Percentiles rank a stretch among this genome's conserved stretches.
These are phyloP conservation scores for Gossypioides kirkii DNA, from an alignment of 345 rosid genomes.

Conservation along the genomic window DNA sequence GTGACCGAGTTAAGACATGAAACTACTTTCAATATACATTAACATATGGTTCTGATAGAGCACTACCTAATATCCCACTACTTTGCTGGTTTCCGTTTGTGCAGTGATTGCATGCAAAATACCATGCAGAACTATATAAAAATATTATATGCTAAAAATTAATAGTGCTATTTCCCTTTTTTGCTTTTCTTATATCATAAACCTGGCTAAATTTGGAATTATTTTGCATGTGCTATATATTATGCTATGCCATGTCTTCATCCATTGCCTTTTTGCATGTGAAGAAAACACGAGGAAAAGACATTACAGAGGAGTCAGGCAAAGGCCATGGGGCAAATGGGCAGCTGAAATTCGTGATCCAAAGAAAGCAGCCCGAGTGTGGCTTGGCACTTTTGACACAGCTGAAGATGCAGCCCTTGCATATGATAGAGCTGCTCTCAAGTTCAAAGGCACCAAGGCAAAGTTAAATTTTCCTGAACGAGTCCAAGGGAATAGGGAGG, in stretches of 20 bases:
- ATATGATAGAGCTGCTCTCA: conserved; percentile 82
- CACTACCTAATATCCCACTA: conserved; percentile 2
- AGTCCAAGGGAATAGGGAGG: conserved; percentile 50
- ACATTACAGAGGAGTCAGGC: conserved; percentile 93
- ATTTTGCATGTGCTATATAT: not conserved
- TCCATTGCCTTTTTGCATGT: conserved; percentile 7
- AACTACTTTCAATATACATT: not conserved
- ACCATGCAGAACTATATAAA: not conserved
- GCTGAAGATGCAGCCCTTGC: conserved; percentile 93
- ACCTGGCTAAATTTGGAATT: not conserved
- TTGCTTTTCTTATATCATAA: too few species aligned
- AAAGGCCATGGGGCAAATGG: conserved; percentile 99
- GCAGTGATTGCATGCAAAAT: conserved; percentile 12
- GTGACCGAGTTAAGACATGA: conserved; percentile 4
- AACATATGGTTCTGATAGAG: not conserved
- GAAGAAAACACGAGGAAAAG: conserved; percentile 54
- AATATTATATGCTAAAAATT: too few species aligned
- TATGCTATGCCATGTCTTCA: not conserved
- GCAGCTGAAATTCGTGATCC: conserved; percentile 95
- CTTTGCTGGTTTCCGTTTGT: not conserved
- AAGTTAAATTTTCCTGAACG: conserved; percentile 88
- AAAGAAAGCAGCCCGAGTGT: conserved; percentile 62
- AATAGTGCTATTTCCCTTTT: too few species aligned
- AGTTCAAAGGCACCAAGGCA: conserved; percentile 92
- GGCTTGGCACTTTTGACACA: conserved; percentile 90